phyloP scores from a whole-genome alignment of 2,329 filamentous ascomycete species.

The Calonectria honghensis region DNA sequence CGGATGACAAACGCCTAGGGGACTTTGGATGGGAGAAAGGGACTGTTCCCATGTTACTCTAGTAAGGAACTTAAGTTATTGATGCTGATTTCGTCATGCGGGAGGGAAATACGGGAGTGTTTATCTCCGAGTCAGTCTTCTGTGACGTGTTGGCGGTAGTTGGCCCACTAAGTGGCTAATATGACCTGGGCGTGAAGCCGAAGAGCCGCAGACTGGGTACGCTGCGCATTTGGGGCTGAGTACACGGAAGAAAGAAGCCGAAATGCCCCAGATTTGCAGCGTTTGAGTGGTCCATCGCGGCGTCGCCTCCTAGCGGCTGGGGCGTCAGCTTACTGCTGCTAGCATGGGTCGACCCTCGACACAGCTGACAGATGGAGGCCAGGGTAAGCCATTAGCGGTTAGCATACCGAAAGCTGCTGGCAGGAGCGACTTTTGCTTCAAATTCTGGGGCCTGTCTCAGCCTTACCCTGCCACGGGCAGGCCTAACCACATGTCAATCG shows the following conservation, averaged over 20 bases:
- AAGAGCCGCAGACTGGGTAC: too few species aligned
- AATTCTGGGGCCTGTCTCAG: neutral
- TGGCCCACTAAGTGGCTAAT: neutral
- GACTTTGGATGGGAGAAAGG: constrained; percentile 27
- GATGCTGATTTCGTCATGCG: neutral
- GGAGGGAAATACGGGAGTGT: too few species aligned
- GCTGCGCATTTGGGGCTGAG: neutral
- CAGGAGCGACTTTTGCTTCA: constrained; percentile 1
- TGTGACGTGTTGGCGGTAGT: neutral
- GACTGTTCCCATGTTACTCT: constrained; percentile 2
- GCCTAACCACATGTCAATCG: constrained; percentile 4
- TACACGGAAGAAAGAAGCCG: constrained; percentile 1
- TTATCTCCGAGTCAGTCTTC: neutral
- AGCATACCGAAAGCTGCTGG: neutral
- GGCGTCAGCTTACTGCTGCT: constrained; percentile 5
- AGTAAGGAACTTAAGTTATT: constrained; percentile 7
- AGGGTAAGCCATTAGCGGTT: neutral
- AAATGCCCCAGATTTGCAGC: neutral
- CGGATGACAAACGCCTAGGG: neutral
- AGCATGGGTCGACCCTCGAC: neutral
- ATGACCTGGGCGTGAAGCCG: neutral
- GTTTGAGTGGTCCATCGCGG: neutral
- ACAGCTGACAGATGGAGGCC: neutral
- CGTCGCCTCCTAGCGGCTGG: neutral
- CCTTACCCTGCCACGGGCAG: neutral